These are phyloP conservation scores for Cadophora sp. DNA, from an alignment of 2,329 filamentous ascomycete species.

Conservation along the genomic window DNA sequence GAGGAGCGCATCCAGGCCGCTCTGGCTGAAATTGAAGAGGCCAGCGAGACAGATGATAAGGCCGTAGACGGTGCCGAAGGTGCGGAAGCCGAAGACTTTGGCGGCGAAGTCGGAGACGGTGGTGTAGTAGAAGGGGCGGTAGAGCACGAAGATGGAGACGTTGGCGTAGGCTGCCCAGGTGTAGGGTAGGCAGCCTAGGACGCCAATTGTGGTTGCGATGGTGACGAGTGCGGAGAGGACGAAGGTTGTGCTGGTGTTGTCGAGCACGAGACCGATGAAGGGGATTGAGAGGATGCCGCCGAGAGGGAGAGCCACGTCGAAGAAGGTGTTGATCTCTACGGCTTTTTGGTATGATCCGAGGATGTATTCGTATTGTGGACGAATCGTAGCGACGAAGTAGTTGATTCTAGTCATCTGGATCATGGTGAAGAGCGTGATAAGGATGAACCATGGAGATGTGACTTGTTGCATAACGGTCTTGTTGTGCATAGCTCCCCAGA, in stretches of 20 bases:
- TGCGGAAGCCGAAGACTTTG: slow-evolving; percentile 91
- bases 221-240: slow-evolving; percentile 75
- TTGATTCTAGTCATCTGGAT: slow-evolving; percentile 85
- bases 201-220: slow-evolving; percentile 75
- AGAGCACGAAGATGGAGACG: slow-evolving; percentile 80
- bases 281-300: slow-evolving; percentile 86
- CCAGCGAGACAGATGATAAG: slow-evolving; percentile 87
- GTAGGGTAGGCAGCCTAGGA: slow-evolving; percentile 76
- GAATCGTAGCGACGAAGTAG: slow-evolving; percentile 89
- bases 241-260: slow-evolving; percentile 74
- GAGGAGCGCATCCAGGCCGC: slow-evolving; percentile 78
- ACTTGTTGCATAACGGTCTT: slow-evolving; percentile 76
- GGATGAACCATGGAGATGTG: slow-evolving; percentile 79
- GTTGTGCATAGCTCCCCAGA: slow-evolving; percentile 87
- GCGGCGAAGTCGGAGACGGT: slow-evolving; percentile 88
- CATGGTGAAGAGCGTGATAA: slow-evolving; percentile 80
- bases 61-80: slow-evolving; percentile 94
- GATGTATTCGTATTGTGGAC: slow-evolving; percentile 80
- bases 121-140: slow-evolving; percentile 90
- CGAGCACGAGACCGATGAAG: slow-evolving; percentile 82
- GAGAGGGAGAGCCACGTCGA: slow-evolving; percentile 83
- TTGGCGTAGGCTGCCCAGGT: slow-evolving; percentile 78
- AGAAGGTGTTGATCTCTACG: slow-evolving; percentile 78
- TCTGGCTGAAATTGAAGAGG: slow-evolving; percentile 83
- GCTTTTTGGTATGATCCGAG: slow-evolving; percentile 68